A percentile compares a stretch with the other conserved stretches of the same genome.
phyloP scores from a whole-genome alignment of 1,139 yeast genomes.

The Magnusiomyces suaveolens region DNA sequence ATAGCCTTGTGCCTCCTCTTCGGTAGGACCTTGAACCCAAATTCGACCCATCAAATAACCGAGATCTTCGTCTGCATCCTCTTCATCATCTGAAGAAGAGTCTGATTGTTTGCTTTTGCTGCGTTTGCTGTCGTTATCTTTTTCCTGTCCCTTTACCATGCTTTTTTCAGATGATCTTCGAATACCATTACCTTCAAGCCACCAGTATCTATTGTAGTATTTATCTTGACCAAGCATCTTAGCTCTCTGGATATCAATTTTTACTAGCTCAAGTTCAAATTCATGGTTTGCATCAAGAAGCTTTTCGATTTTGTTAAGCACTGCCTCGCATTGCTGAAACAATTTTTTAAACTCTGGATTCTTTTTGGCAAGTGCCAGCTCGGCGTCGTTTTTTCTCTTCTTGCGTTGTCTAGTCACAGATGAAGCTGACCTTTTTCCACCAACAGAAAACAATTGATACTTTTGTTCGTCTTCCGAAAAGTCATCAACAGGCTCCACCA shows the following conservation, averaged over 20 bases:
- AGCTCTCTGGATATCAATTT: constrained; percentile 63
- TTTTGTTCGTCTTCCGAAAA: constrained; percentile 11
- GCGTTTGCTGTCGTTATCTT: background rate
- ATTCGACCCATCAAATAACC: constrained; percentile 77
- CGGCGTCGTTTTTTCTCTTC: constrained; percentile 41
- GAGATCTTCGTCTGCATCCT: constrained; percentile 33
- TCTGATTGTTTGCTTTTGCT: constrained; percentile 7
- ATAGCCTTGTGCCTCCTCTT: constrained; percentile 45
- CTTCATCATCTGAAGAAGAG: constrained; percentile 14
- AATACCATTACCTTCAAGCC: constrained; percentile 80
- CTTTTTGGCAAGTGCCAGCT: constrained; percentile 39
- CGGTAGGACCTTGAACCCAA: constrained; percentile 90
- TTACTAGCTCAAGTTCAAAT: constrained; percentile 31
- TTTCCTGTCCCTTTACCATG: constrained; percentile 15
- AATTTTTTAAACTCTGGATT: constrained; percentile 42
- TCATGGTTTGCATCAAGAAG: constrained; percentile 24
- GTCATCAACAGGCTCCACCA: constrained; percentile 7
- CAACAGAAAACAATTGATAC: constrained; percentile 8
- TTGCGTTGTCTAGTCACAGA: constrained; percentile 20
- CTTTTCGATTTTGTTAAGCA: constrained; percentile 17
- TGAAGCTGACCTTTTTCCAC: constrained; percentile 15
- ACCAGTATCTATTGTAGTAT: constrained; percentile 81
- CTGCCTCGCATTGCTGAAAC: constrained; percentile 27
- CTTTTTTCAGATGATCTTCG: constrained; percentile 31
- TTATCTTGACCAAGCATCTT: constrained; percentile 75